A percentile compares a stretch with the other conserved stretches of the same genome.
phyloP scores from a whole-genome alignment of 495 filamentous ascomycete genomes.

The Penicillium arizonense region DNA sequence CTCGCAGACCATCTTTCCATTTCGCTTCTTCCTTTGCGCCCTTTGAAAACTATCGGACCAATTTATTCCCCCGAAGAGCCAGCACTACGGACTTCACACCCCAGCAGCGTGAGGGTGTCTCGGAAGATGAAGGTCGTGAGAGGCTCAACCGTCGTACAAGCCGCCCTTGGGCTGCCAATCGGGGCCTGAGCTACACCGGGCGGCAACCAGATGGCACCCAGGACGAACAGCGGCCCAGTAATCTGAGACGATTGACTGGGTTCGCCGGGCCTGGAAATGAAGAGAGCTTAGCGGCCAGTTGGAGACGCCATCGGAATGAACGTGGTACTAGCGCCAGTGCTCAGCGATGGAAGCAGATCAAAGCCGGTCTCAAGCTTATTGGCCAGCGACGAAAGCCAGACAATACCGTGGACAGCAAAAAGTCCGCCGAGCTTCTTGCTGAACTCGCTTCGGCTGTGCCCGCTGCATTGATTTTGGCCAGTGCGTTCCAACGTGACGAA shows the following conservation, averaged over 20 bases:
- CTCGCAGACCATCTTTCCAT: constrained; percentile 42
- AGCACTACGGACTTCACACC: constrained; percentile 65
- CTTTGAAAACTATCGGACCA: constrained; percentile 46
- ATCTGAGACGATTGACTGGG: constrained; percentile 73
- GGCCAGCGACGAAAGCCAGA: constrained; percentile 78
- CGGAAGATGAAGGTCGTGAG: constrained; percentile 86
- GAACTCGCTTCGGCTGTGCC: constrained; percentile 90
- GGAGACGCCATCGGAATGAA: constrained; percentile 54
- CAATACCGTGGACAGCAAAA: constrained; percentile 82
- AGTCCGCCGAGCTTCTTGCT: constrained; percentile 94
- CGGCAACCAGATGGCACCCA: constrained; percentile 35
- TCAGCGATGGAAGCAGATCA: constrained; percentile 84
- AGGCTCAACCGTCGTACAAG: constrained; percentile 60
- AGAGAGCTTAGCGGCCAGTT: constrained; percentile 48
- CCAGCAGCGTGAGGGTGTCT: constrained; percentile 70
- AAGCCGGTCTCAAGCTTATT: constrained; percentile 78
- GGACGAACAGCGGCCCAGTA: constrained; percentile 63
- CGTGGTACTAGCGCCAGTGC: constrained; percentile 74
- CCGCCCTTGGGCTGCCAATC: constrained; percentile 50
- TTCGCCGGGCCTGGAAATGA: constrained; percentile 59
- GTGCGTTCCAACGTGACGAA: constrained; percentile 96
- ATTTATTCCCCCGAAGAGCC: constrained; percentile 62
- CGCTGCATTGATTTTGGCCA: constrained; percentile 88
- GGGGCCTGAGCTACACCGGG: constrained; percentile 55
- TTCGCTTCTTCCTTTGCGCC: constrained; percentile 47